Base-by-base conservation (phyloP, 495 filamentous ascomycete species). In the Friedmanniomyces endolithicus region DNA sequence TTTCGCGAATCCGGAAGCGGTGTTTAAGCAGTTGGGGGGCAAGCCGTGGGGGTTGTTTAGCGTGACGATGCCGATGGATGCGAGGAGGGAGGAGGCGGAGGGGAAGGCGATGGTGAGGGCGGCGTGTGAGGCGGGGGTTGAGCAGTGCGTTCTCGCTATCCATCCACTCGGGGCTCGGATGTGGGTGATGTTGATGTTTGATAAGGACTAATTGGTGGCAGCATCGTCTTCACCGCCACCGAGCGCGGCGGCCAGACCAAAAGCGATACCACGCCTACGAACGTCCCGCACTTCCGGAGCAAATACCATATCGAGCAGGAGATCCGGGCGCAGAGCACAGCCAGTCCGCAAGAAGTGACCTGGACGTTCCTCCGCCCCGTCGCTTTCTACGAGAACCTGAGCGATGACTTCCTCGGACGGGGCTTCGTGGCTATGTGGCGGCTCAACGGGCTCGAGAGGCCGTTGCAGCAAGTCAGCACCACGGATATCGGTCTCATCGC, bases 341-440 rank as follows among this genome's bases (percentile, higher is more conserved):
- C 33, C 12, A 45, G 11, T 51, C 29, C 12, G 8, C 27, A 55
- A 11, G 44, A 29, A 6, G 31, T 48, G 37, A 56, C 49, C 11
- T 56, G 34, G 39, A 74, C 68, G 2, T 64, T 72, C 24, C 47
- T 74, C 12, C 61, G 69, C 31, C 72, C 72, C 4, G 67, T 68
- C 0, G 65, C 70, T 45, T 74, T 74, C 57, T 68, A 70, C 64
- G 71, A 74, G 55, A 72, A 72, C 48, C 50, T 72, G 53, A 62
- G 50, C 12, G 48, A 61, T 34, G 66, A 68, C 39, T 64, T 64
- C 31, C 16, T 61, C n/a, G 61, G 61, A 11, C 53, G 54, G 24
- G 61, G 24, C 0, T 64, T 64, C 53, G 47, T 59, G 12, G 29
- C 48, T 7, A 61, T 61, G 55, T 64, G 58, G 61, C 34, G 46